Evolutionary conservation across 2,329 filamentous ascomycete genomes (phyloP).

Genomic region (Penicillium sp.): DNA sequence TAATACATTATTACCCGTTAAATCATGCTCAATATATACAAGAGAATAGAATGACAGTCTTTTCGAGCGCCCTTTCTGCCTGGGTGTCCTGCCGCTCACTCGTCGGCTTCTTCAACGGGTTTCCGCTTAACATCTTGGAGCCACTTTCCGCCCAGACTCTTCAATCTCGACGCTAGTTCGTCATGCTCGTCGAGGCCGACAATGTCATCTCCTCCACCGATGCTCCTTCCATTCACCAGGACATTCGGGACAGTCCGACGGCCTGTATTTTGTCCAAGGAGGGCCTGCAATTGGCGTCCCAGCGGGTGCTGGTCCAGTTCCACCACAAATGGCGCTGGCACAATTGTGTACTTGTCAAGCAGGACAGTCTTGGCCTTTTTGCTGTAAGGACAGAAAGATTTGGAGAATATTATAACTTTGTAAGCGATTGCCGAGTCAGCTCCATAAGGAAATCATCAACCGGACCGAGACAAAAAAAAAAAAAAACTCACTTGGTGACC

Average conservation of each 20-base stretch:
- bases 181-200: constrained; percentile 70
- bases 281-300: constrained; percentile 73
- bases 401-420: constrained; percentile 92
- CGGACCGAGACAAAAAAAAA: background rate
- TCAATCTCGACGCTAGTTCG: constrained; percentile 72
- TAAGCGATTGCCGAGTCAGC: background rate
- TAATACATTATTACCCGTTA: background rate
- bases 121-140: constrained; percentile 47
- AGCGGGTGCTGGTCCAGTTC: constrained; percentile 85
- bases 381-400: constrained; percentile 88
- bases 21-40: background rate
- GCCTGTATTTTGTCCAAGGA: constrained; percentile 74
- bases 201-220: constrained; percentile 90
- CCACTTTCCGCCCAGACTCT: constrained; percentile 73
- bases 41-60: background rate
- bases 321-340: constrained; percentile 81
- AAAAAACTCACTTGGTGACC: constrained; percentile 71
- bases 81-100: background rate
- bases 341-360: constrained; percentile 81
- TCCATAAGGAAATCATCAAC: constrained; percentile 2
- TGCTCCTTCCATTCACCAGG: constrained; percentile 82
- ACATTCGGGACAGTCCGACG: constrained; percentile 90
- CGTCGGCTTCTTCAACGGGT: constrained; percentile 11
- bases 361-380: constrained; percentile 84
- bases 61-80: too few relatives aligned